Conservation (phyloP, 768 basidiomycete genomes). For the Calocera cornea region DNA sequence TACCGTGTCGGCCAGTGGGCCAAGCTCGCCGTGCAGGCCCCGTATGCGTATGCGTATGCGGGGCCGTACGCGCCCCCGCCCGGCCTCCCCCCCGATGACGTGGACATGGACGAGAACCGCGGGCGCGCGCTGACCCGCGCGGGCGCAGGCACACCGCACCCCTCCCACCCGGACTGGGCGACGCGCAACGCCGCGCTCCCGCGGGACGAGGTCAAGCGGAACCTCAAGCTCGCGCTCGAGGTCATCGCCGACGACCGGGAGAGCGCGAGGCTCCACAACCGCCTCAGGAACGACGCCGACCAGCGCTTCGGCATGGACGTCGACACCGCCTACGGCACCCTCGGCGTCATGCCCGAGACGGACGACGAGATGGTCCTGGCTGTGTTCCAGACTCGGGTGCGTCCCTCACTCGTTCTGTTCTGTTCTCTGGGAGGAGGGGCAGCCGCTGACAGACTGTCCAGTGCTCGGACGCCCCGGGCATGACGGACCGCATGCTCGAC, state of each 20-base stretch:
- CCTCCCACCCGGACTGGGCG: neutral
- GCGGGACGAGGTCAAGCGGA: conserved; percentile 3
- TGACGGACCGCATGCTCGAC: conserved; percentile 37
- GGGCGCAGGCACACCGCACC: neutral
- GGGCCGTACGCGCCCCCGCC: neutral
- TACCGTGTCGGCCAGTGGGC: neutral
- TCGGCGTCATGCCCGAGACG: conserved; percentile 56
- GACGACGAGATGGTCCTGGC: conserved; percentile 69
- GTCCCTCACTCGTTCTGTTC: conserved; percentile 18
- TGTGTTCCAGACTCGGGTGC: conserved; percentile 55
- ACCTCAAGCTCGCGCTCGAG: conserved; percentile 50
- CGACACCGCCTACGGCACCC: conserved; percentile 52
- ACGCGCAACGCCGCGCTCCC: neutral
- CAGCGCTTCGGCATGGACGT: conserved; percentile 51
- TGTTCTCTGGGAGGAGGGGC: neutral
- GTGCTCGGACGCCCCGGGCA: conserved; percentile 59
- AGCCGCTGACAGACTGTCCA: conserved; percentile 21
- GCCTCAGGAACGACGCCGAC: conserved; percentile 31
- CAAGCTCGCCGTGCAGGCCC: neutral
- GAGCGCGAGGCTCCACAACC: conserved; percentile 55
- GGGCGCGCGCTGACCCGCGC: conserved; percentile 1
- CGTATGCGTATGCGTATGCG: neutral
- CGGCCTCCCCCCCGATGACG: neutral
- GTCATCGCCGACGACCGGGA: conserved; percentile 64
- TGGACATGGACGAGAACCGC: conserved; percentile 5